Base-by-base conservation (phyloP, 1,284 basidiomycete species). In the Ceratobasidium sp. region DNA sequence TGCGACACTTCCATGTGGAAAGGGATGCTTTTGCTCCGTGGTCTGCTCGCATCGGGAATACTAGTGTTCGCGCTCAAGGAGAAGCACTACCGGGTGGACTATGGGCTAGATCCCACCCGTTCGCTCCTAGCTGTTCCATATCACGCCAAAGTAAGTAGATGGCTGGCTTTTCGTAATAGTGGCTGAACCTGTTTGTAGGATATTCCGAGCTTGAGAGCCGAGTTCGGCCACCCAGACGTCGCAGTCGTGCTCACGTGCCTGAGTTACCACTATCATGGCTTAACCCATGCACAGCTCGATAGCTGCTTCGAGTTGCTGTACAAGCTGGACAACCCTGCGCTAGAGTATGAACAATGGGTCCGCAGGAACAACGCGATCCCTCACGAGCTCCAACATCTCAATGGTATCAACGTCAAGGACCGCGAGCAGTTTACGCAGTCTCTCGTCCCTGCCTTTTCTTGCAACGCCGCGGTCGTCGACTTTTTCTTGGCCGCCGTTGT, bases 121-220 rank as follows among this genome's bases (percentile, higher is more conserved):
- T 84, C 88, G 0, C 81, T 85, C 75, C 81, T 89, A 2, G 87
- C 88, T 0, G 87, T 89, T 0, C 87, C 87, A 0, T 89, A 87
- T 76, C 82, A 85, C 29, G 87, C 88, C 0, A 88, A 60, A 31
- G 64, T 54, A 27, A 22, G 31, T 27, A n/a, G 19, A 29, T 60
- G 19, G 7, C 5, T 19, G 0, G 36, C 27, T 8, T 60, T 33
- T 27, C 48, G 14, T 17, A n/a, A 3, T 17, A 29, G n/a, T 31
- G 27, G 9, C 2, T 84, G 87, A 0, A 2, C 81, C 84, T 29
- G 7, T n/a, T 24, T 9, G n/a, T 47, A 89, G 77, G 88, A 89
- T 73, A 81, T 85, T 2, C 88, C 88, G 0, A 81, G 86, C 17
- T 75, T 81, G 45, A 82, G 84, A 44, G 86, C 88, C 31, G 87